Percentiles rank a stretch among this genome's conserved stretches.
These are phyloP conservation scores for Mortierella sp. DNA, from an alignment of 371 early-diverging fungal genomes.

Conservation along the genomic window DNA sequence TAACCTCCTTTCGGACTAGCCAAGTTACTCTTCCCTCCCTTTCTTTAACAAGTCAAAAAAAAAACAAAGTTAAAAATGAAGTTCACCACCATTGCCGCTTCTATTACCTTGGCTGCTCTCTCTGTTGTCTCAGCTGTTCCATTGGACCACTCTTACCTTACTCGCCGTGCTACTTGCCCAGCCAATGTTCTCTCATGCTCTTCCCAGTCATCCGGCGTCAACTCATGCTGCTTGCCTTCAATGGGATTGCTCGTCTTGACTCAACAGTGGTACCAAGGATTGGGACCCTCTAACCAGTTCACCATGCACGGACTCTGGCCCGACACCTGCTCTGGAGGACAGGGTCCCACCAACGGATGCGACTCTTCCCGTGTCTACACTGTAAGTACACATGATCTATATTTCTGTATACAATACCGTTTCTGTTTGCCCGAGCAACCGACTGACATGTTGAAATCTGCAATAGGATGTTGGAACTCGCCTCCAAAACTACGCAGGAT, in stretches of 20 bases:
- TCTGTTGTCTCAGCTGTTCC: slow-evolving; percentile 52
- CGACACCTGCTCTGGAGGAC: slow-evolving; percentile 74
- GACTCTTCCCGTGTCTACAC: slow-evolving; percentile 68
- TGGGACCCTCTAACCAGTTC: slow-evolving; percentile 65
- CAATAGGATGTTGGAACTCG: slow-evolving; percentile 41
- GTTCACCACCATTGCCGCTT: slow-evolving; percentile 58
- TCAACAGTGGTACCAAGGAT: slow-evolving; percentile 62
- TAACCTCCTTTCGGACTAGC: background rate
- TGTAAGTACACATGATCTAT: slow-evolving; percentile 13
- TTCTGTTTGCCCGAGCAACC: too few species aligned
- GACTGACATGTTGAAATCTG: background rate
- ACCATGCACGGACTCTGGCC: slow-evolving; percentile 90
- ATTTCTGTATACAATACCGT: background rate
- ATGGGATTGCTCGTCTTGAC: slow-evolving; percentile 74
- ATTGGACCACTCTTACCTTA: slow-evolving; percentile 18
- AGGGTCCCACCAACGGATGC: slow-evolving; percentile 71
- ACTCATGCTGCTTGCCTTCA: slow-evolving; percentile 77
- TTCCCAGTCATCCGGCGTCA: slow-evolving; percentile 33
- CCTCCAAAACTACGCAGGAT: slow-evolving; percentile 35
- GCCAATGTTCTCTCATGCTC: slow-evolving; percentile 63
- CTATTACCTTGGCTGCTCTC: slow-evolving; percentile 54
- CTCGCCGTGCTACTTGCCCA: slow-evolving; percentile 58
- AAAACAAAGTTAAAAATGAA: slow-evolving; percentile 58
- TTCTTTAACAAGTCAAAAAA: background rate
- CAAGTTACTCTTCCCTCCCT: background rate